phyloP scores from a whole-genome alignment of 768 basidiomycete species.

The Leucocoprinus leucothites region DNA sequence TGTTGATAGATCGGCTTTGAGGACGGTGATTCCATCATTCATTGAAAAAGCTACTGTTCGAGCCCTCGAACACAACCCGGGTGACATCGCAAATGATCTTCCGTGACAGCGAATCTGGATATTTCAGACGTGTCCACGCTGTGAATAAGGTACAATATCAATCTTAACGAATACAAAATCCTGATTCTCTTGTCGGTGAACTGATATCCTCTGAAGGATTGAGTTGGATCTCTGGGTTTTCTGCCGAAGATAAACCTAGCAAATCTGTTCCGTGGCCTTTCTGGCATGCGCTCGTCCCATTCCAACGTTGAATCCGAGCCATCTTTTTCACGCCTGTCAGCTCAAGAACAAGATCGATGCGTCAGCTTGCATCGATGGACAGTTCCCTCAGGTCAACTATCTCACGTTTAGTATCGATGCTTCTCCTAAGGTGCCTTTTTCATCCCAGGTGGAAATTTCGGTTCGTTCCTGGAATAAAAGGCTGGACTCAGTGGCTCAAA shows the following conservation, averaged over 20 bases:
- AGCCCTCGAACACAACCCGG: not conserved
- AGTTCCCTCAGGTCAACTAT: conserved; percentile 34
- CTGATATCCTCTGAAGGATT: not conserved
- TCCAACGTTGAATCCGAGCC: not conserved
- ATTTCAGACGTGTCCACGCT: not conserved
- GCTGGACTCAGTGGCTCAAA: not conserved
- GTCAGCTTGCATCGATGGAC: conserved; percentile 23
- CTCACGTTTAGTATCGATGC: conserved; percentile 24
- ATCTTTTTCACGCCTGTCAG: conserved; percentile 18
- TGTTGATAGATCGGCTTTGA: conserved; percentile 4
- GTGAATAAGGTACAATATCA: conserved; percentile 10
- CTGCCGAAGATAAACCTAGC: too few relatives aligned
- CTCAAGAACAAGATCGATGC: not conserved
- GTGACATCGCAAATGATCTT: conserved; percentile 2
- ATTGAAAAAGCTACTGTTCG: not conserved
- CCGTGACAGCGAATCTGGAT: conserved; percentile 3
- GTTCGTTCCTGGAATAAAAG: conserved; percentile 16
- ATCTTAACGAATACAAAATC: not conserved
- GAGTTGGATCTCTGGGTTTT: too few relatives aligned
- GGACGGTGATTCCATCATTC: not conserved
- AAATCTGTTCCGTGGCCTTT: too few relatives aligned
- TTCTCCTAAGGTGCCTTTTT: conserved; percentile 6
- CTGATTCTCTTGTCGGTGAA: not conserved
- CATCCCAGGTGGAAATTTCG: conserved; percentile 16
- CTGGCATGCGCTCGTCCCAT: not conserved